Conservation (phyloP, 2,329 filamentous ascomycete species). For the Alternaria panax region DNA sequence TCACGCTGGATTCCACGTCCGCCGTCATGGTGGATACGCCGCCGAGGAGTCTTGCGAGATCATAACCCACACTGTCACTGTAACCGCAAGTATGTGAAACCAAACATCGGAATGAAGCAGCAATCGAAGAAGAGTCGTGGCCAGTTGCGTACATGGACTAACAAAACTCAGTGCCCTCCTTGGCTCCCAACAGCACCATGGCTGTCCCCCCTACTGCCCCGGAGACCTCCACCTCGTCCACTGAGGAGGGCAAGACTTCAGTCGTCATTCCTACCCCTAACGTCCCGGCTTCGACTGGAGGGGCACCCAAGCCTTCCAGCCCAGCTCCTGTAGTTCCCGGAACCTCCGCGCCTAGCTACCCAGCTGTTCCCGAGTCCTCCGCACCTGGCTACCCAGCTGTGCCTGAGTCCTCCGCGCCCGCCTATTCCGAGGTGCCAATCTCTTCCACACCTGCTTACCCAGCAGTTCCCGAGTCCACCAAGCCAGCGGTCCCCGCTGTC, state of each 20-base stretch:
- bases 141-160: slow-evolving; percentile 9
- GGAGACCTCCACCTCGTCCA: slow-evolving; percentile 78
- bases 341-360: slow-evolving; percentile 26
- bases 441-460: slow-evolving; percentile 12
- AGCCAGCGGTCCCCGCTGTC: slow-evolving; percentile 11
- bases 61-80: slow-evolving; percentile 64
- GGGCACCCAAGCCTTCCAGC: slow-evolving; percentile 15
- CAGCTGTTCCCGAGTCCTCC: slow-evolving; percentile 26
- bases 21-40: slow-evolving; percentile 54
- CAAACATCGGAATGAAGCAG: background rate
- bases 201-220: slow-evolving; percentile 53
- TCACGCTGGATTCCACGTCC: slow-evolving; percentile 65
- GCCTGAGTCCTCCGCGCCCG: slow-evolving; percentile 24
- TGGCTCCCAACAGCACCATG: slow-evolving; percentile 37
- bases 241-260: slow-evolving; percentile 70
- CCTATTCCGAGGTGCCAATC: slow-evolving; percentile 23
- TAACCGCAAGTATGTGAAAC: slow-evolving; percentile 56
- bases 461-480: slow-evolving; percentile 3
- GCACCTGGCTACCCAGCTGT: slow-evolving; percentile 32
- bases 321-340: slow-evolving; percentile 11
- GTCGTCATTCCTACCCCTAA: slow-evolving; percentile 49
- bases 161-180: slow-evolving; percentile 31
- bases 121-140: background rate
- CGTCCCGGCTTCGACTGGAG: slow-evolving; percentile 23
- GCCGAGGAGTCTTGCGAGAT: slow-evolving; percentile 74